Percentiles rank a stretch among this genome's conserved stretches.
Evolutionary conservation across 2,329 filamentous ascomycete genomes (phyloP).

Genomic region (Calonectria crousiana): DNA sequence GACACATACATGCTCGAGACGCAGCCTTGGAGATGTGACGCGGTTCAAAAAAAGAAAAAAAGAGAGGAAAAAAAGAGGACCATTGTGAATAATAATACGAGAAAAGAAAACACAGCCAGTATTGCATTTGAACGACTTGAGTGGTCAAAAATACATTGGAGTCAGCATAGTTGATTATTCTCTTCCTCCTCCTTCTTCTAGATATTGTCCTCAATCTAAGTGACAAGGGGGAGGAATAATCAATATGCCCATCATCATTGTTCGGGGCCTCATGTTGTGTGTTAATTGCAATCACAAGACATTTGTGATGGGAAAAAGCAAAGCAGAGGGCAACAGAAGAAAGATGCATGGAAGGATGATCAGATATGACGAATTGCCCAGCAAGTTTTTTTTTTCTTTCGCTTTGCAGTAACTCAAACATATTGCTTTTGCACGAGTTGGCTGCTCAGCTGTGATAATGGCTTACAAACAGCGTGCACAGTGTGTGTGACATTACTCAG

Average conservation of each 20-base stretch:
- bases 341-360: background rate
- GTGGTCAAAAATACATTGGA: background rate
- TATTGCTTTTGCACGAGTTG: background rate
- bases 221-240: background rate
- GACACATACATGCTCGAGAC: background rate
- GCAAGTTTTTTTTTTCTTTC: background rate
- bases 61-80: background rate
- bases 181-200: background rate
- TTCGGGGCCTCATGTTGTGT: background rate
- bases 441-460: background rate
- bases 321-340: too few relatives aligned
- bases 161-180: background rate
- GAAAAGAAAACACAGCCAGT: background rate
- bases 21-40: background rate
- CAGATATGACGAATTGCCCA: background rate
- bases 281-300: background rate
- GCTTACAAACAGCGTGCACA: background rate
- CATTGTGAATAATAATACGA: too few relatives aligned
- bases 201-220: background rate
- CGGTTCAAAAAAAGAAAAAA: background rate
- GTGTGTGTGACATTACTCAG: background rate
- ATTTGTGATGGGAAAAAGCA: background rate
- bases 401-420: background rate
- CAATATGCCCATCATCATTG: background rate
- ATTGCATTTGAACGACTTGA: background rate